Evolutionary conservation across 2,329 filamentous ascomycete genomes (phyloP), one percentile per base, ranked within the genome.

Genomic region (Aspergillus sp.): DNA sequence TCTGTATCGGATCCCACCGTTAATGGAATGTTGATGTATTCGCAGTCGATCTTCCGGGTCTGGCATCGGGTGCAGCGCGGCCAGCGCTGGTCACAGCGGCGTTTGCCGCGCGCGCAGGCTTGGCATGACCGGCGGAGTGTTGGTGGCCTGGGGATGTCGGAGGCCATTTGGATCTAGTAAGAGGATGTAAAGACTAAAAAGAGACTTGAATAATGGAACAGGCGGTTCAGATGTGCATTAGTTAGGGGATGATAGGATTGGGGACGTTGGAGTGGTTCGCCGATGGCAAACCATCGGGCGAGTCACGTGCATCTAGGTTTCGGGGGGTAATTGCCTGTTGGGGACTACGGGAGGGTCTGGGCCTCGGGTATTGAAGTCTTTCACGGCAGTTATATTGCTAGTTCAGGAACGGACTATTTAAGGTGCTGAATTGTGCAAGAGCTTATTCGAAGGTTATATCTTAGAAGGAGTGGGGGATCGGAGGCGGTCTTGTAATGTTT

Each of bases 41-140:
- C 63, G 50, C 71, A 72, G 50, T 60, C 54, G 23, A 65, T 54
- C 3, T 63, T 61, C 51, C 63, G 65, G 13, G 55, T 57, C n/a
- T 59, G 36, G 57, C 71, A 73, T 27, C 71, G 57, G 56, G 56
- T 66, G 57, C 71, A 73, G 8, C 59, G 61, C 11, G 71, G 71
- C 49, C 54, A 67, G 6, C 58, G 63, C 49, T 66, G 68, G 50
- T 72, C 71, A 41, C 71, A 73, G 15, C 71, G 68, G 8, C 71
- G 66, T 58, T 72, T 72, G 36, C 63, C 65, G 25, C 66, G 67
- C 7, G 65, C 63, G 56, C 71, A 73, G 30, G 67, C 63, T 62
- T 68, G 64, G 48, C 71, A 73, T 36, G 68, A 71, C 52, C 71
- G 64, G 52, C 68, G 70, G 17, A 71, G 61, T n/a, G 64, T 70